These are phyloP conservation scores for Rubia peregrina DNA, from an alignment of 305 asterid genomes.

Conservation along the genomic window DNA sequence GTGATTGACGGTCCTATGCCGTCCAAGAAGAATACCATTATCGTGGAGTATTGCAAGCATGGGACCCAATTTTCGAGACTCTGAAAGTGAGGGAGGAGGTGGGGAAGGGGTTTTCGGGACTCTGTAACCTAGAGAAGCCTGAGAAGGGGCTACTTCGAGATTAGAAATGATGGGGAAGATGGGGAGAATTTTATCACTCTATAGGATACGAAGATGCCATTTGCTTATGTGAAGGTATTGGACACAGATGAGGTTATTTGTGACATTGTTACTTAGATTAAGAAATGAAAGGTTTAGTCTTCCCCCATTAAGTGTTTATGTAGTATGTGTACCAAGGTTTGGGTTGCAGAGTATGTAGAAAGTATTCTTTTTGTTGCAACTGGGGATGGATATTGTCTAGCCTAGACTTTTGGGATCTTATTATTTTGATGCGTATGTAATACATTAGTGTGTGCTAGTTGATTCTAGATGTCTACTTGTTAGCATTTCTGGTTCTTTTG, in stretches of 20 bases:
- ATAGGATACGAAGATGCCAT: slow-evolving; percentile 70
- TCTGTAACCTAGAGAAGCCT: too few relatives aligned
- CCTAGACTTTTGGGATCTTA: not conserved
- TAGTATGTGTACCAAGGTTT: not conserved
- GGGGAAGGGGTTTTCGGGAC: too few relatives aligned
- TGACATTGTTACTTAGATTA: slow-evolving; percentile 50
- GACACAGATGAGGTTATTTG: slow-evolving; percentile 57
- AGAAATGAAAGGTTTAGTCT: slow-evolving; percentile 15
- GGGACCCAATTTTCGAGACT: too few relatives aligned
- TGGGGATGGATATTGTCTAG: not conserved
- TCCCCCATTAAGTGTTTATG: not conserved
- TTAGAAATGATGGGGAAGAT: too few relatives aligned
- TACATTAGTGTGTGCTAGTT: too few relatives aligned
- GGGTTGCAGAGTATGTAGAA: not conserved
- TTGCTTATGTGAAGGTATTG: slow-evolving; percentile 45
- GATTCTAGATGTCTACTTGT: too few relatives aligned
- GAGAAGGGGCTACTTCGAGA: too few relatives aligned
- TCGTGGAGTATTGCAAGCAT: too few relatives aligned
- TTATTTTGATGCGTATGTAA: not conserved
- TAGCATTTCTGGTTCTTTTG: too few relatives aligned
- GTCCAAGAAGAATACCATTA: too few relatives aligned
- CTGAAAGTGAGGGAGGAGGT: too few relatives aligned
- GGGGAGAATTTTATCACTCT: not conserved
- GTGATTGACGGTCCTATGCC: too few relatives aligned
- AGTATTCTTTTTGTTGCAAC: not conserved